Base-by-base conservation (phyloP, 345 rosid species). In the Eucalyptus cladocalyx region DNA sequence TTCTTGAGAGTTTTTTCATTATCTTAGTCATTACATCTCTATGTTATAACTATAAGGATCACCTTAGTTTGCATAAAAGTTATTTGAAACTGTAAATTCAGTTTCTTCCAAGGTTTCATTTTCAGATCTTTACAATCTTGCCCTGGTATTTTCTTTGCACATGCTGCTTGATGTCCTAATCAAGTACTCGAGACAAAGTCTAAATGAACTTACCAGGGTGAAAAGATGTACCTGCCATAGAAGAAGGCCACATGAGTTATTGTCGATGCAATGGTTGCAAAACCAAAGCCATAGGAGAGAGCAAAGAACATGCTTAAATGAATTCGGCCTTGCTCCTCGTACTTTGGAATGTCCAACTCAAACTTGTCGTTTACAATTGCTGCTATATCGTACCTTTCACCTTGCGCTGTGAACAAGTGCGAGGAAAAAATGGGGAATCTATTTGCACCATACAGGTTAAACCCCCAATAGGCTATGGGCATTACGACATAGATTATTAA, bases 261-360 rank as follows among this genome's bases (percentile, higher is more conserved):
- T 6, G 98, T 97, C 18, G 99, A 89, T 8, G 99, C 99, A 92
- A 97, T 95, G 62, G 97, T 94, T 14, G 99, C 99, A 48, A 97
- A 97, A 54, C 99, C 96, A 86, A 97, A 96, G 10, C 99, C 99
- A 54, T 97, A 97, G 40, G 89, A 83, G 54, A 97, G 92, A 49
- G 99, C 94, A n/a, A 97, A 96, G 91, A 97, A 94, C 95, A 90
- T 93, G 94, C 99, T 97, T 86, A 96, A 89, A 83, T 97, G 92
- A n/a, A 97, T 95, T 56, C 96, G 92, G 86, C 99, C 99, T 93
- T 96, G 94, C 93, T 95, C 89, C 53, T 89, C 91, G 37, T 97
- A 96, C 93, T 93, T 93, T 0, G 87, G 91, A 21, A 93, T 50
- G 89, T 97, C 97, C 15, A 97, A 90, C 92, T 97, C 96, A 62